Conservation (phyloP, 164 flowering plant genomes). For the Sedum album region DNA sequence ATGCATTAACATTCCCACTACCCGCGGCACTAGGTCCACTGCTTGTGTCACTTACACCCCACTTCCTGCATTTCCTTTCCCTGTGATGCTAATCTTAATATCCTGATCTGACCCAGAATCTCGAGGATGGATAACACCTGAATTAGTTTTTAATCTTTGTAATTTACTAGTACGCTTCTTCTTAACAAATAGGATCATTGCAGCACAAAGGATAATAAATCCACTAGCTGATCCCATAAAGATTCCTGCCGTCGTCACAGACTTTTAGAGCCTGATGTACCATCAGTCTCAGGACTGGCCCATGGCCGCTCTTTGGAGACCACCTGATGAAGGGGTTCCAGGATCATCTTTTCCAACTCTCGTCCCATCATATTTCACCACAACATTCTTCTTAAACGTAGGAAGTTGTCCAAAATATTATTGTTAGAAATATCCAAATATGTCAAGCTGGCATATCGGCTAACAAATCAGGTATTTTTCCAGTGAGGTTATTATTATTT, state of each 20-base stretch:
- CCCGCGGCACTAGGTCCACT: constrained; percentile 24
- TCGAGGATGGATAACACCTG: constrained; percentile 53
- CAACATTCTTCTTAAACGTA: constrained; percentile 28
- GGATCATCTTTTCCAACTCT: constrained; percentile 38
- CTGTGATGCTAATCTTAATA: constrained; percentile 61
- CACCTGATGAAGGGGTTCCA: constrained; percentile 7
- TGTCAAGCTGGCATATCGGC: constrained; percentile 28
- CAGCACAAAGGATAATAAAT: constrained; percentile 15
- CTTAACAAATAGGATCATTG: constrained; percentile 23
- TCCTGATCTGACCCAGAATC: constrained; percentile 57
- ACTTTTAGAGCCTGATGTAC: constrained; percentile 5
- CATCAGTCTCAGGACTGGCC: constrained; percentile 7
- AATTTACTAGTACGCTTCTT: constrained; percentile 33
- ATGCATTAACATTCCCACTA: constrained; percentile 34
- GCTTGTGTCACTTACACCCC: constrained; percentile 32
- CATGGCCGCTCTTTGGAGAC: constrained; percentile 16
- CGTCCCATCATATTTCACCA: constrained; percentile 31
- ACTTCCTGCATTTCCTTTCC: constrained; percentile 34
- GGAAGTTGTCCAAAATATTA: constrained; percentile 57
- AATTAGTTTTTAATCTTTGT: constrained; percentile 35
- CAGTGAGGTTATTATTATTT: constrained; percentile 48
- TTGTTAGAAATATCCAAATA: constrained; percentile 63
- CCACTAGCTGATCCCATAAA: constrained; percentile 37
- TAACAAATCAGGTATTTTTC: constrained; percentile 63
- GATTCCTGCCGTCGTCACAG: constrained; percentile 21